These are phyloP conservation scores for Claviceps fusiformis DNA, from an alignment of 2,329 filamentous ascomycete genomes.

Conservation along the genomic window DNA sequence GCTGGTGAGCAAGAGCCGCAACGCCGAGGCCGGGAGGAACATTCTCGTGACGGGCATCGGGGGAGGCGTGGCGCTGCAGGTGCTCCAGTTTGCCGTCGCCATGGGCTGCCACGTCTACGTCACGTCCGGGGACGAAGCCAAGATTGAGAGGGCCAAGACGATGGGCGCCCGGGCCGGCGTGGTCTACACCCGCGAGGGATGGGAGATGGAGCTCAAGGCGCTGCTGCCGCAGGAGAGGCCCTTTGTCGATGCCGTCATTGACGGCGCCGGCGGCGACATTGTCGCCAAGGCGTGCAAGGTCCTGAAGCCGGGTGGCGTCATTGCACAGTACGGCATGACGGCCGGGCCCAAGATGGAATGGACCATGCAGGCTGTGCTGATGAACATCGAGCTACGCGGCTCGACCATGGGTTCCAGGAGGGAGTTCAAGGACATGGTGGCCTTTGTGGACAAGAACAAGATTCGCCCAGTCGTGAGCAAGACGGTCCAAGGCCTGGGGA, in stretches of 20 bases:
- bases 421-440: constrained; percentile 85
- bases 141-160: constrained; percentile 56
- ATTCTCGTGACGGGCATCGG: constrained; percentile 84
- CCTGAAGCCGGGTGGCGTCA: constrained; percentile 71
- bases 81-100: constrained; percentile 64
- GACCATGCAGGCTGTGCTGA: constrained; percentile 68
- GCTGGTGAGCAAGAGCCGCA: constrained; percentile 57
- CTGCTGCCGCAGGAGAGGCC: constrained; percentile 52
- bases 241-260: constrained; percentile 70
- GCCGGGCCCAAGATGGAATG: constrained; percentile 73
- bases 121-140: constrained; percentile 59
- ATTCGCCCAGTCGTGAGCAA: constrained; percentile 68
- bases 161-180: constrained; percentile 76
- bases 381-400: constrained; percentile 76
- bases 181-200: constrained; percentile 61
- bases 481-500: constrained; percentile 57
- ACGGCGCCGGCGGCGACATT: constrained; percentile 80
- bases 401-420: constrained; percentile 82
- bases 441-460: constrained; percentile 60
- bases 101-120: constrained; percentile 69
- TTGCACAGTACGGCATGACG: constrained; percentile 87
- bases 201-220: constrained; percentile 62
- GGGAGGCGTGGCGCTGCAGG: constrained; percentile 77
- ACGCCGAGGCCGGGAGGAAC: constrained; percentile 52
- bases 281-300: constrained; percentile 54